Percentiles rank a stretch among this genome's conserved stretches.
Conservation (phyloP, 2,329 filamentous ascomycete species). For the Penicillium carneum region DNA sequence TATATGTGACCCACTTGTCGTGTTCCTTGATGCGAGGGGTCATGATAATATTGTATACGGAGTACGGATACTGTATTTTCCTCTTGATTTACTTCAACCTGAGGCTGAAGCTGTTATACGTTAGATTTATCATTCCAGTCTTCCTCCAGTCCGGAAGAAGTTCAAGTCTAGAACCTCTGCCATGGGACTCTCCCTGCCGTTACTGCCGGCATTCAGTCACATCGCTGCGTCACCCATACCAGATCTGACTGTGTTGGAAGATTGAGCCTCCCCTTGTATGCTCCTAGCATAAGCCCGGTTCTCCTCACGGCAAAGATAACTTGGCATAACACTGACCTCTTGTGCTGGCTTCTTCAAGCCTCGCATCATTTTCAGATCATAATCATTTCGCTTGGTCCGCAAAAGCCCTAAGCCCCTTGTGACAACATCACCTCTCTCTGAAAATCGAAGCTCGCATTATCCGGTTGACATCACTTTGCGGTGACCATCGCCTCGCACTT, state of each 20-base stretch:
- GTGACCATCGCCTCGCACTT: neutral
- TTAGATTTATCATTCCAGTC: neutral
- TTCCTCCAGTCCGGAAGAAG: neutral
- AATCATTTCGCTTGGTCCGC: neutral
- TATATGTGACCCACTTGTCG: conserved; percentile 12
- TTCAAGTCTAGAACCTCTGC: conserved; percentile 1
- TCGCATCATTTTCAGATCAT: neutral
- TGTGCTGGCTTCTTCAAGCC: neutral
- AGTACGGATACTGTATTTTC: neutral
- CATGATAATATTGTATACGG: neutral
- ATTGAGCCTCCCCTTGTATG: neutral
- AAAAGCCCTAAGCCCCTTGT: neutral
- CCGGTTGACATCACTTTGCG: neutral
- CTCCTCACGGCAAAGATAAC: neutral
- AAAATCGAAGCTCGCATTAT: neutral
- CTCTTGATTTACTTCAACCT: too few relatives aligned
- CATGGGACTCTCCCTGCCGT: neutral
- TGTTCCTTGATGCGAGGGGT: neutral
- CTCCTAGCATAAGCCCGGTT: neutral
- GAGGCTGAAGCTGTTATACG: neutral
- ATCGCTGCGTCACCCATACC: neutral
- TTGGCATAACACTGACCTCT: conserved; percentile 1
- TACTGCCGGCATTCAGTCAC: neutral
- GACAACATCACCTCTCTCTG: neutral
- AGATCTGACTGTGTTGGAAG: neutral